These are phyloP conservation scores for Gossypium schwendimanii DNA, from an alignment of 441 rosid species.

Conservation along the genomic window DNA sequence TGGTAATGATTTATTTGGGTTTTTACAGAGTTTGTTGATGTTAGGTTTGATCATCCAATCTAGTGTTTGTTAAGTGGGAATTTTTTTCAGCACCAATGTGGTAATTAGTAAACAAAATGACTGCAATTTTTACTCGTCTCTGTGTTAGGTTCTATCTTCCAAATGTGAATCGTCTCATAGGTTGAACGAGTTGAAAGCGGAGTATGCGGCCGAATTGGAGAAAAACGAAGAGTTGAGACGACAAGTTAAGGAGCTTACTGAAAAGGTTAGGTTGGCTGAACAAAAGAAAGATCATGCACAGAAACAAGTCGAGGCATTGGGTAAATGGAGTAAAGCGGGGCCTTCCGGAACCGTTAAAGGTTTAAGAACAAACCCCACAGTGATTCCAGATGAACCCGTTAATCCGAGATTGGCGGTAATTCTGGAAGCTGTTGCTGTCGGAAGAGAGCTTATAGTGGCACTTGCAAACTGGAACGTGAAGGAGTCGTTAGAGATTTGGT, in stretches of 20 bases:
- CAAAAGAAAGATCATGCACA: constrained; percentile 4
- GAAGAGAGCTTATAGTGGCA: constrained; percentile 78
- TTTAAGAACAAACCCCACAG: neutral
- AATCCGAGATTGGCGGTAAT: constrained; percentile 53
- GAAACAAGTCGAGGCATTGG: neutral
- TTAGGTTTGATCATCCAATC: constrained; percentile 3
- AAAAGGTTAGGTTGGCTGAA: constrained; percentile 11
- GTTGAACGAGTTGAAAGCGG: neutral
- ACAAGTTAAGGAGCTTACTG: constrained; percentile 5
- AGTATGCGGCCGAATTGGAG: neutral
- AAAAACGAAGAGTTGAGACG: constrained; percentile 3
- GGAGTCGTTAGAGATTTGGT: constrained; percentile 67
- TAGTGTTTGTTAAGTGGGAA: neutral
- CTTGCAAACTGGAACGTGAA: constrained; percentile 83
- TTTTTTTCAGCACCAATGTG: neutral
- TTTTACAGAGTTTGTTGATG: neutral
- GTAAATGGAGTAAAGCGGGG: constrained; percentile 2
- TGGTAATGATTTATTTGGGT: neutral
- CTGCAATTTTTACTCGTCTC: neutral
- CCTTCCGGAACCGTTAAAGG: constrained; percentile 7
- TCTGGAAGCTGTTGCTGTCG: constrained; percentile 52
- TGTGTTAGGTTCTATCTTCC: neutral
- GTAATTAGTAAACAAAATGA: neutral
- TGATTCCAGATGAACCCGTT: constrained; percentile 3
- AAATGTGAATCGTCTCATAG: neutral